These are phyloP conservation scores for Syzygium syzygioides DNA, from an alignment of 441 rosid genomes.

Conservation along the genomic window DNA sequence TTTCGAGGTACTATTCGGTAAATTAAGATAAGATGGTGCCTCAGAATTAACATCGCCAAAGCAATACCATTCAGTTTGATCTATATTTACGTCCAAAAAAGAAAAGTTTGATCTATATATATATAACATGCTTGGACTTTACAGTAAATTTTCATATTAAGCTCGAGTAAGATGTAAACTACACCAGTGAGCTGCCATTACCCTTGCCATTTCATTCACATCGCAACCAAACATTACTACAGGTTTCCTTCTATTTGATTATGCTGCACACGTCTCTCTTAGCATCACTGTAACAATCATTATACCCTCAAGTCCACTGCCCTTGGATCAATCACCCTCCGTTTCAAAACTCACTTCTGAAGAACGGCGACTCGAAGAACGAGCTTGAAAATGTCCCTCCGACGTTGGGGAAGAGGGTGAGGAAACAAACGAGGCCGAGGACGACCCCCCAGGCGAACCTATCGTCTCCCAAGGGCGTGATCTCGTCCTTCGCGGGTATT, in stretches of 20 bases:
- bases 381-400: slow-evolving; percentile 88
- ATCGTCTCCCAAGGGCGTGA: slow-evolving; percentile 59
- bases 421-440: slow-evolving; percentile 80
- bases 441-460: slow-evolving; percentile 83
- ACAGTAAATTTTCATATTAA: no score
- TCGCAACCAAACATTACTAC: background rate
- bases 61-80: no score
- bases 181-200: background rate
- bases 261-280: background rate
- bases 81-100: no score
- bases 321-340: background rate
- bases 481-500: slow-evolving; percentile 80
- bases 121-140: no score
- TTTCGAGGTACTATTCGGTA: no score
- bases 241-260: background rate
- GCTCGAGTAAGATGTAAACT: background rate
- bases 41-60: no score
- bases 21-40: no score
- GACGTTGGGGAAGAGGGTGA: slow-evolving; percentile 81
- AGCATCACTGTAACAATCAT: background rate
- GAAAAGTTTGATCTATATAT: no score
- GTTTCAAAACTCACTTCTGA: slow-evolving; percentile 41
- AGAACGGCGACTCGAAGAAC: slow-evolving; percentile 65
- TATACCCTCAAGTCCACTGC: no score
- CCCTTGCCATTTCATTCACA: background rate